phyloP scores from a whole-genome alignment of 2,329 filamentous ascomycete genomes.

The Botrytis fabae region DNA sequence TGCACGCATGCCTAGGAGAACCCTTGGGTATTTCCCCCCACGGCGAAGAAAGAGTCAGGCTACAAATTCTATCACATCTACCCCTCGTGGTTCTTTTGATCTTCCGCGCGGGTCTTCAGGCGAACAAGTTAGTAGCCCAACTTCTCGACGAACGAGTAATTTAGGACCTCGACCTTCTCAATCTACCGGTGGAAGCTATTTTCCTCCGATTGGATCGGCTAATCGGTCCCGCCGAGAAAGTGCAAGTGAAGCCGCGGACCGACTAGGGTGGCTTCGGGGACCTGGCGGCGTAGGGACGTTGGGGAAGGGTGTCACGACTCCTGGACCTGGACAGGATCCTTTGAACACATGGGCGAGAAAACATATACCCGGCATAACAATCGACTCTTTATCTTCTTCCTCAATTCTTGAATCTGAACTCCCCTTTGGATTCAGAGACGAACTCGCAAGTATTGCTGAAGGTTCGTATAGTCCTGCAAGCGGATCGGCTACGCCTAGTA shows the following conservation, averaged over 20 bases:
- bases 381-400: conserved; percentile 66
- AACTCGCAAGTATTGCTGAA: conserved; percentile 48
- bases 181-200: conserved; percentile 34
- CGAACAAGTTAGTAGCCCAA: conserved; percentile 31
- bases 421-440: conserved; percentile 51
- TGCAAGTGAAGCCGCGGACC: conserved; percentile 43
- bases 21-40: conserved; percentile 89
- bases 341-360: conserved; percentile 82
- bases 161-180: conserved; percentile 32
- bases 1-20: conserved; percentile 74
- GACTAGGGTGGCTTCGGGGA: conserved; percentile 68
- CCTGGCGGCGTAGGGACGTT: conserved; percentile 89
- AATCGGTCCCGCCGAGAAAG: conserved; percentile 38
- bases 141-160: conserved; percentile 34
- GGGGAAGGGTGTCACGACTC: conserved; percentile 65
- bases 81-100: conserved; percentile 49
- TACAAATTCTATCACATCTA: conserved; percentile 65
- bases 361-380: conserved; percentile 76
- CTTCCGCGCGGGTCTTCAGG: conserved; percentile 30
- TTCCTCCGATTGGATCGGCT: conserved; percentile 35
- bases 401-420: conserved; percentile 64
- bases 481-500: conserved; percentile 46
- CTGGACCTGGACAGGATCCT: conserved; percentile 80
- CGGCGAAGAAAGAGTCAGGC: conserved; percentile 70
- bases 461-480: conserved; percentile 32